Evolutionary conservation across 1,139 yeast genomes (phyloP), one percentile per base, ranked within the genome.

Genomic region (Candida sojae): DNA sequence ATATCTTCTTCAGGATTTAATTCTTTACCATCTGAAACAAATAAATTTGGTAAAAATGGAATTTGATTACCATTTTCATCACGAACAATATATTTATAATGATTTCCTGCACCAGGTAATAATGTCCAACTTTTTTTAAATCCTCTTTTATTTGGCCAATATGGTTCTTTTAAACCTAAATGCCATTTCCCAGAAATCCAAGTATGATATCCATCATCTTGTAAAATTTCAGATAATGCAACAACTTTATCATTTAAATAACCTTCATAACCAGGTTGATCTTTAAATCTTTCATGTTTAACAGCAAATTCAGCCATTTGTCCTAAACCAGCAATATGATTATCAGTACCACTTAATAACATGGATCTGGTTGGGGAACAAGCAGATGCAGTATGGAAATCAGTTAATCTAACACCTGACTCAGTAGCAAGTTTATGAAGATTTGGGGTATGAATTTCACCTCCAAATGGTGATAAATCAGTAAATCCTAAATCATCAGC

Each of bases 401-500:
- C 82, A 25, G 84, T 79, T 52, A 81, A 72, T 37, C 82, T 61
- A 12, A 72, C 58, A 6, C 86, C 85, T 9, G 57, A 58, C 6
- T 58, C 47, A 17, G 40, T 44, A 2, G 83, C 82, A 29, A 82
- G 59, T 44, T 59, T 67, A 30, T 73, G 62, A 31, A 82, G 66
- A 53, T 79, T 77, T 1, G 86, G 87, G 1, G 86, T 81, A 41
- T 68, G 62, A 42, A 82, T 82, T 58, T 82, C 86, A 23, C 84
- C 82, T 3, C 86, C 86, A 58, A 79, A 82, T 5, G 82, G 70
- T 25, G 75, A 63, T n/a, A 76, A 56, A 56, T 82, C 86, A 3
- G 86, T 81, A 64, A 79, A 82, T 5, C 86, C 86, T 33, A 82
- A 66, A 55, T 82, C 86, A 60, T 82, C 86, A 2, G 86, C 87